Evolutionary conservation across 129 eudicot species (phyloP).

Genomic region (Ambrosia trifida): DNA sequence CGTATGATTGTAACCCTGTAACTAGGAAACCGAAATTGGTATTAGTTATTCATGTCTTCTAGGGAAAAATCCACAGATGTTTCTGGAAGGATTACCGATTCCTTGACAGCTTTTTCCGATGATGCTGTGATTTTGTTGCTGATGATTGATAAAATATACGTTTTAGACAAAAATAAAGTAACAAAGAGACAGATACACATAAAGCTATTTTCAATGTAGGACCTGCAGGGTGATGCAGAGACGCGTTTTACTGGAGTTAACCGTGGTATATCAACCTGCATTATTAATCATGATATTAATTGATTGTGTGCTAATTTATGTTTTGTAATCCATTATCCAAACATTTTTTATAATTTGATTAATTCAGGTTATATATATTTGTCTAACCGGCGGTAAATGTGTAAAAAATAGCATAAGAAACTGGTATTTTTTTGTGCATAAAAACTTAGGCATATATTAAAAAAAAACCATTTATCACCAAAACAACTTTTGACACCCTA

Average conservation of each 20-base stretch:
- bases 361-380: neutral
- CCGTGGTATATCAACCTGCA: conserved; percentile 48
- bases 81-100: conserved; percentile 41
- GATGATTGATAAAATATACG: conserved; percentile 7
- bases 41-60: neutral
- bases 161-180: conserved; percentile 4
- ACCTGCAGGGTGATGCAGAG: conserved; percentile 66
- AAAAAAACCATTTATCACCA: neutral
- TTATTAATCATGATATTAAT: conserved; percentile 21
- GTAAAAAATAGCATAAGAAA: neutral
- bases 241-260: conserved; percentile 58
- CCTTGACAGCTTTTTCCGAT: conserved; percentile 32
- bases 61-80: conserved; percentile 6
- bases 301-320: conserved; percentile 3
- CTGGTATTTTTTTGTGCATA: neutral
- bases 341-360: neutral
- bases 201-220: conserved; percentile 16
- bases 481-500: neutral
- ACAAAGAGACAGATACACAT: neutral
- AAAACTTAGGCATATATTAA: neutral
- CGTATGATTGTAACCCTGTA: conserved; percentile 39
- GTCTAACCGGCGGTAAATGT: neutral
- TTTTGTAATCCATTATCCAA: neutral
- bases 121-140: conserved; percentile 48
- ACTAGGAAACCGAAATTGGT: conserved; percentile 4